Evolutionary conservation across 2,329 filamentous ascomycete species (phyloP), one percentile per base, ranked within the genome.

Genomic region (Sarocladium oryzae): DNA sequence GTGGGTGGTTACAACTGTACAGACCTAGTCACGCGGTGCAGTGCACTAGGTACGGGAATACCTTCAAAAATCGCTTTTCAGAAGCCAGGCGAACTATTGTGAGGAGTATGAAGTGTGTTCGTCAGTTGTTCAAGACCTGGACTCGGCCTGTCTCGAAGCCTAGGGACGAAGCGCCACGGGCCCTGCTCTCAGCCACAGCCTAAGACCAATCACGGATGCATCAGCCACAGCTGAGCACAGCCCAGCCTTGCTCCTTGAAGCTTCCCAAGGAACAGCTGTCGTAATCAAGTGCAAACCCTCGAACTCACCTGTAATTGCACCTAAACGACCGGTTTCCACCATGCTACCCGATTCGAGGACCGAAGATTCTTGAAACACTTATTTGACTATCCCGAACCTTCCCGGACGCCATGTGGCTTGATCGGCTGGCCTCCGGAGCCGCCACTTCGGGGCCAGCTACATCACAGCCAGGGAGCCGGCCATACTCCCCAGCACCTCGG

Each of bases 371-470:
- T 24, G 20, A 43, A 43, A 15, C 16, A 20, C 7, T 10, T 11
- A 6, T 26, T 43, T 43, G 43, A 48, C 15, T 3, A 16, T 32
- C n/a, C 15, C 2, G 11, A 11, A 20, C 8, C n/a, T 26, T 16
- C 26, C 43, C n/a, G 10, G 15, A 54, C 61, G 69, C 61, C 61
- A 95, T 95, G 89, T 96, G 90, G 90, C 82, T 95, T 64, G 90
- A 96, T 73, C 86, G 90, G 66, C 82, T 95, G 57, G 85, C 86
- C 57, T 83, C 64, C 60, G 84, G 86, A 67, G 79, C 84, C 52
- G 82, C 57, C 56, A 80, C 66, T 73, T 81, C 69, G 55, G 72
- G 69, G 57, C 75, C 80, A 52, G 77, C 79, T 56, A 81, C 82
- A 53, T 79, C 82, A 54, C 75, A 82, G 62, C 72, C 82, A 54